Percentiles rank a stretch among this genome's conserved stretches.
Evolutionary conservation across 2,329 filamentous ascomycete species (phyloP).

Genomic region (Pseudogymnoascus sp.): DNA sequence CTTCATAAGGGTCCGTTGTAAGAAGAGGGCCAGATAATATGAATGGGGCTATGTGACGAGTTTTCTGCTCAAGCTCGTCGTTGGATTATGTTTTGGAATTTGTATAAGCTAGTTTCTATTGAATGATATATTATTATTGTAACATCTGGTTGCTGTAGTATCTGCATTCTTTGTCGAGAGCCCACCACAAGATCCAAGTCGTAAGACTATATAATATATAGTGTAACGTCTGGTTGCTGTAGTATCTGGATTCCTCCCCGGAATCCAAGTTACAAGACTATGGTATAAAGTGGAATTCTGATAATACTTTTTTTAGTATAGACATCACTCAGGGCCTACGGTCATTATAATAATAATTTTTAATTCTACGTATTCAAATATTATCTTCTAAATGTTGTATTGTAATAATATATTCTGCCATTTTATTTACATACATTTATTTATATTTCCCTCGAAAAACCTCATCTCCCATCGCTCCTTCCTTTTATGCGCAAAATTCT

Average conservation of each 20-base stretch:
- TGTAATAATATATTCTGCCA: too few relatives aligned
- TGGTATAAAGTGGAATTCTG: not conserved
- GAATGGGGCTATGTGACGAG: not conserved
- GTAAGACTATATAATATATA: not conserved
- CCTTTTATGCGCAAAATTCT: too few relatives aligned
- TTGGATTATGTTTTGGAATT: not conserved
- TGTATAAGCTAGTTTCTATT: constrained; percentile 1
- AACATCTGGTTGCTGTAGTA: not conserved
- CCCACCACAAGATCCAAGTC: not conserved
- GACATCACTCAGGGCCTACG: not conserved
- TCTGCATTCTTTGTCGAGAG: not conserved
- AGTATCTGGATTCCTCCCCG: too few relatives aligned
- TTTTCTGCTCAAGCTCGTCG: not conserved
- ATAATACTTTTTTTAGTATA: not conserved
- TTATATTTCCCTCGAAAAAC: too few relatives aligned
- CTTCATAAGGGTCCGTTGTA: constrained; percentile 40
- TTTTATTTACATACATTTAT: too few relatives aligned
- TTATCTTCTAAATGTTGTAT: too few relatives aligned
- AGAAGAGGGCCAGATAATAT: not conserved
- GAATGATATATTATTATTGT: not conserved
- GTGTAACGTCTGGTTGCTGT: too few relatives aligned
- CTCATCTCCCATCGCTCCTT: too few relatives aligned
- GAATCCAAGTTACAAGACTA: not conserved
- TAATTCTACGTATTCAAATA: too few relatives aligned
- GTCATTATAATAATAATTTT: too few relatives aligned